phyloP scores from a whole-genome alignment of 2,329 filamentous ascomycete species.

The Paecilomyces fulvus region DNA sequence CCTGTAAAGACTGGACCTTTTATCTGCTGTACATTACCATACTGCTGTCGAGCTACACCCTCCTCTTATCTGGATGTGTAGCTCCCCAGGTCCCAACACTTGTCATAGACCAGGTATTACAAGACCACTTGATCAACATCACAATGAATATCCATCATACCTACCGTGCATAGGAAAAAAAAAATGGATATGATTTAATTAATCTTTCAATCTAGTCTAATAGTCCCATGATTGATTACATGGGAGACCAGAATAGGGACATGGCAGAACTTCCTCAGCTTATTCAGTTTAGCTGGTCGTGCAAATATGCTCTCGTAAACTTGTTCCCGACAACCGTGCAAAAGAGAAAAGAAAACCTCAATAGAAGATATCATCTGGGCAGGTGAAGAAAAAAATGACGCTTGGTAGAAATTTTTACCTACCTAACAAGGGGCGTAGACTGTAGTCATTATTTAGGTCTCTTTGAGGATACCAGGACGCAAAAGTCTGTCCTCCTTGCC shows the following conservation, averaged over 20 bases:
- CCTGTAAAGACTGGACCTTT: background rate
- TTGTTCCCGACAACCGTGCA: background rate
- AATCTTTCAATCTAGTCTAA: background rate
- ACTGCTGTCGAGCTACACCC: too few relatives aligned
- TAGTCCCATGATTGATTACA: background rate
- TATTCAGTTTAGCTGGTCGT: background rate
- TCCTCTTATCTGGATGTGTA: too few relatives aligned
- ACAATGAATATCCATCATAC: too few relatives aligned
- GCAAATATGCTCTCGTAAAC: background rate
- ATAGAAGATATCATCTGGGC: background rate
- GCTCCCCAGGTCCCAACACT: too few relatives aligned
- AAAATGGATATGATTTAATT: background rate
- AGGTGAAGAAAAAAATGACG: too few relatives aligned
- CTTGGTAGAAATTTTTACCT: background rate
- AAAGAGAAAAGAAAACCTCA: background rate
- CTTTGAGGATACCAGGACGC: slow-evolving; percentile 30
- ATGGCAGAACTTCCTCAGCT: background rate
- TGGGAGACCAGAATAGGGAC: background rate
- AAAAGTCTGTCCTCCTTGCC: slow-evolving; percentile 35
- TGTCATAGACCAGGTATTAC: too few relatives aligned
- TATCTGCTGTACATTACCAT: background rate
- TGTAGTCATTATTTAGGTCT: slow-evolving; percentile 7
- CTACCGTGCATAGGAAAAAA: too few relatives aligned
- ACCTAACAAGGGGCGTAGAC: background rate
- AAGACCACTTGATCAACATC: too few relatives aligned